Percentiles rank a stretch among this genome's conserved stretches.
Conservation (phyloP, 2,329 filamentous ascomycete genomes). For the Colletotrichum sansevieriae region DNA sequence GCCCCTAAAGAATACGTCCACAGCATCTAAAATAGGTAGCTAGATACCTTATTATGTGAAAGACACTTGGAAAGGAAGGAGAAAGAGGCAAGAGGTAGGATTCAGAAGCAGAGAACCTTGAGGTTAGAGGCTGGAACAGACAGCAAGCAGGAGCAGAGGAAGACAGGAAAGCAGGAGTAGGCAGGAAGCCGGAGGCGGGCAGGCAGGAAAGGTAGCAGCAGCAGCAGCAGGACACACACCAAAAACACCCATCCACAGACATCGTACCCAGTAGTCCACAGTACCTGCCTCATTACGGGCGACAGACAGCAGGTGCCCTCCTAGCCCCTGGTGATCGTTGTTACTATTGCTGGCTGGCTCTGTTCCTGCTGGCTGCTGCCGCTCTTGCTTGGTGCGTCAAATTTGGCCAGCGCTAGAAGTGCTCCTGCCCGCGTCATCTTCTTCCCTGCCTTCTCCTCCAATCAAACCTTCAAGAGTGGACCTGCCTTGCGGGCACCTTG, state of each 20-base stretch:
- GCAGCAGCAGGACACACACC: conserved; percentile 4
- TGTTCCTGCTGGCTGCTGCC: neutral
- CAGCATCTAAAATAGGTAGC: too few relatives aligned
- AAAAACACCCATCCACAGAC: too few relatives aligned
- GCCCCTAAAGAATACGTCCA: too few relatives aligned
- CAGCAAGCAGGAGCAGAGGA: conserved; percentile 1
- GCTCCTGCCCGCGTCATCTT: neutral
- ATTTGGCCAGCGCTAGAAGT: neutral
- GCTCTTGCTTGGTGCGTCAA: conserved; percentile 5
- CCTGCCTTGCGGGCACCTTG: neutral
- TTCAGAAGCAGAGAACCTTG: too few relatives aligned
- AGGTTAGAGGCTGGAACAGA: neutral
- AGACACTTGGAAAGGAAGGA: too few relatives aligned
- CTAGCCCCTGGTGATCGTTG: neutral
- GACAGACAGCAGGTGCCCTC: too few relatives aligned
- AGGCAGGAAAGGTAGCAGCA: conserved; percentile 7
- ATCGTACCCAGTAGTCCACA: too few relatives aligned
- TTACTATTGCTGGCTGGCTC: neutral
- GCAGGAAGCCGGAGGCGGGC: conserved; percentile 3
- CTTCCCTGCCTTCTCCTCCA: neutral
- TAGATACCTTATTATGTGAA: too few relatives aligned
- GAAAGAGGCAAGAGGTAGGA: too few relatives aligned
- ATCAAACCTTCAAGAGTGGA: neutral
- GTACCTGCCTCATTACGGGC: too few relatives aligned
- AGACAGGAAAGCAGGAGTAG: conserved; percentile 6